These are phyloP conservation scores for Lodderomyces elongisporus DNA, from an alignment of 1,139 yeast species.

Conservation along the genomic window DNA sequence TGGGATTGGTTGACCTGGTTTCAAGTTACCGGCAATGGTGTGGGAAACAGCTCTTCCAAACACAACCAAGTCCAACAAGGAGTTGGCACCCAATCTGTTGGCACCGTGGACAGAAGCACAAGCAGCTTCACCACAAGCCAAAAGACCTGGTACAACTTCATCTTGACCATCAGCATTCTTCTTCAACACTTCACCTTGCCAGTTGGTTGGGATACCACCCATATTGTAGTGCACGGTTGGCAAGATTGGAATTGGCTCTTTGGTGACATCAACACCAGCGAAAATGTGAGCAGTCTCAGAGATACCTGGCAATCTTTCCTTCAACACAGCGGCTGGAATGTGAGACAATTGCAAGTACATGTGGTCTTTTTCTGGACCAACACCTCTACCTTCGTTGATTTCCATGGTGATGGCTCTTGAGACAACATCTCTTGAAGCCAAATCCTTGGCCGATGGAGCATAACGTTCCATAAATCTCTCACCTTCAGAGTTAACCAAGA, in stretches of 20 bases:
- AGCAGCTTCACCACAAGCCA: conserved; percentile 99
- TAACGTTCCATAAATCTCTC: conserved; percentile 99
- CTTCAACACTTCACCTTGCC: conserved; percentile 92
- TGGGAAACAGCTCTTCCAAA: conserved; percentile 98
- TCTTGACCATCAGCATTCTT: conserved; percentile 86
- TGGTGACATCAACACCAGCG: conserved; percentile 98
- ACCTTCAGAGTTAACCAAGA: conserved; percentile 92
- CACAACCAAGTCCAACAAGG: conserved; percentile 94
- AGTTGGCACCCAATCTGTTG: conserved; percentile 98
- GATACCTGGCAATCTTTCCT: conserved; percentile 98
- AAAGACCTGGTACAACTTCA: conserved; percentile 85
- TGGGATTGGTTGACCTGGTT: conserved; percentile 85
- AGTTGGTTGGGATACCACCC: conserved; percentile 99
- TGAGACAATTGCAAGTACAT: conserved; percentile 92
- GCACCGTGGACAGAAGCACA: conserved; percentile 99
- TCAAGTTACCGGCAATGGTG: conserved; percentile 77
- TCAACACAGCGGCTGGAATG: conserved; percentile 84
- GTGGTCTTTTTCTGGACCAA: conserved; percentile 94
- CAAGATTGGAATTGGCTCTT: conserved; percentile 97
- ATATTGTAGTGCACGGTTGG: conserved; percentile 99
- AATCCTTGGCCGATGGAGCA: conserved; percentile 97
- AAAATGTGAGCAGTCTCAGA: conserved; percentile 98
- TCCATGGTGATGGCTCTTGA: conserved; percentile 98
- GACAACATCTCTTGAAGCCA: conserved; percentile 97
- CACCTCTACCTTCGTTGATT: conserved; percentile 98